Conservation (phyloP, 176 grass and related monocot species). For the Avena insularis region DNA sequence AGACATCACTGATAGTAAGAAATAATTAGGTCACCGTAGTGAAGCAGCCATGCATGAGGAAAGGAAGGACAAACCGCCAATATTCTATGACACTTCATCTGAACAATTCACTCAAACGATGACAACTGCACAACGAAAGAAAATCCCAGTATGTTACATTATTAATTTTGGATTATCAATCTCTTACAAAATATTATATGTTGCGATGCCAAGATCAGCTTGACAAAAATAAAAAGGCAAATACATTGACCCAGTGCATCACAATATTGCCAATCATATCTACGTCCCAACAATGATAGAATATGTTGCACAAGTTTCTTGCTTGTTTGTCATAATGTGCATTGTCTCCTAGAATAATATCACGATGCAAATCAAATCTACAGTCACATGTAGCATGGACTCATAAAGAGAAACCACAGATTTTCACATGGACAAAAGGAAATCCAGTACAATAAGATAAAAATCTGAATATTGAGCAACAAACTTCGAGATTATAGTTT, state of each 20-base stretch:
- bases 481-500: background rate
- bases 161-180: background rate
- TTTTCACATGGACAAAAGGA: no score
- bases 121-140: conserved; percentile 49
- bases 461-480: background rate
- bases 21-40: conserved; percentile 41
- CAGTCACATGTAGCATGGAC: no score
- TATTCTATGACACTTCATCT: conserved; percentile 73
- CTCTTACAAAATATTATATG: conserved; percentile 65
- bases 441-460: background rate
- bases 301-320: conserved; percentile 7
- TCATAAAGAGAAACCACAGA: no score
- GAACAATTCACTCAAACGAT: conserved; percentile 82
- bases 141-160: background rate
- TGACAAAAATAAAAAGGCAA: conserved; percentile 50
- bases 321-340: conserved; percentile 75
- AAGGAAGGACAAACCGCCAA: conserved; percentile 74
- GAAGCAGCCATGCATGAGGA: conserved; percentile 61
- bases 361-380: conserved; percentile 62
- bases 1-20: no score
- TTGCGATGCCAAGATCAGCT: conserved; percentile 51
- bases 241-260: conserved; percentile 61
- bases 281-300: conserved; percentile 1
- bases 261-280: conserved; percentile 53
- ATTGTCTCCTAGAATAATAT: conserved; percentile 77